These are phyloP conservation scores for Leccinum obscurum DNA, from an alignment of 768 basidiomycete genomes.

Conservation along the genomic window DNA sequence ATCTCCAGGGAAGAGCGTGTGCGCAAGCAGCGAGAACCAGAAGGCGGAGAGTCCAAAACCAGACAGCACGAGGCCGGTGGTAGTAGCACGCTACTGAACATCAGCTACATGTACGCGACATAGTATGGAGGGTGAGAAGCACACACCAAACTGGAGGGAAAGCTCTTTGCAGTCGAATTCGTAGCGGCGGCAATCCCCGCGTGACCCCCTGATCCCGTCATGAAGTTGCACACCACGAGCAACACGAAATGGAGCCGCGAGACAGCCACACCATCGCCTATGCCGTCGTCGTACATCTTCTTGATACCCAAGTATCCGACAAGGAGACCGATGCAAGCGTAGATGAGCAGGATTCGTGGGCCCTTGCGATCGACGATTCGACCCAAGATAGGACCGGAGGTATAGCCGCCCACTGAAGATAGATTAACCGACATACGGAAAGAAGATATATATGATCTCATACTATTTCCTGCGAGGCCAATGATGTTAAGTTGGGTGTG, in stretches of 20 bases:
- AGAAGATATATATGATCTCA: slow-evolving; percentile 18
- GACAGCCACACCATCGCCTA: slow-evolving; percentile 39
- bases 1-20: slow-evolving; percentile 70
- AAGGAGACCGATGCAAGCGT: slow-evolving; percentile 60
- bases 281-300: slow-evolving; percentile 59
- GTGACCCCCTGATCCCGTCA: slow-evolving; percentile 79
- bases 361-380: slow-evolving; percentile 73
- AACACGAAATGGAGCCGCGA: slow-evolving; percentile 45
- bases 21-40: slow-evolving; percentile 78
- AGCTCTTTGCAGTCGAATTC: slow-evolving; percentile 85
- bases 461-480: slow-evolving; percentile 77
- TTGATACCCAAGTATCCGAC: slow-evolving; percentile 77
- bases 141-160: slow-evolving; percentile 68
- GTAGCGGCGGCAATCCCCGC: slow-evolving; percentile 68
- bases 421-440: neutral
- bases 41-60: slow-evolving; percentile 93
- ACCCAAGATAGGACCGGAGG: slow-evolving; percentile 76
- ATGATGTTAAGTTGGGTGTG: slow-evolving; percentile 85
- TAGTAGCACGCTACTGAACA: slow-evolving; percentile 60
- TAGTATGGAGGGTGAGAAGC: neutral
- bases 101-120: neutral
- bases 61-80: slow-evolving; percentile 77
- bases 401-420: slow-evolving; percentile 68
- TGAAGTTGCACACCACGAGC: slow-evolving; percentile 62
- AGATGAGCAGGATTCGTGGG: slow-evolving; percentile 63